These are phyloP conservation scores for Bipolaris gigantea DNA, from an alignment of 2,329 filamentous ascomycete genomes.

Conservation along the genomic window DNA sequence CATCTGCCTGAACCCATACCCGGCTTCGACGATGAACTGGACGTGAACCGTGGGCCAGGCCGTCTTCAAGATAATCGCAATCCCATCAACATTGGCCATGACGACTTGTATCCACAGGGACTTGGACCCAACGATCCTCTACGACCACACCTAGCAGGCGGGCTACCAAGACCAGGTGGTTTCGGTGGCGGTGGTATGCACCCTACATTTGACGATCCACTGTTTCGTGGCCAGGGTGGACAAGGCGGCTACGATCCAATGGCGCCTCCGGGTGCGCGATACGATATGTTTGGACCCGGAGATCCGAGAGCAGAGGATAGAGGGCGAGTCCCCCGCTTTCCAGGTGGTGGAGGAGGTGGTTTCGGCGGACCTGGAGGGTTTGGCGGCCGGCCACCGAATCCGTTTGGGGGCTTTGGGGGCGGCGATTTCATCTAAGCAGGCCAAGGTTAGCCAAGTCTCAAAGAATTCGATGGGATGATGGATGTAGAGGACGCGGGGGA, in stretches of 20 bases:
- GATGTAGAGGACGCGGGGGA: not conserved
- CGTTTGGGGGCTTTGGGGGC: slow-evolving; percentile 62
- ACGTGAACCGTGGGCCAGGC: slow-evolving; percentile 70
- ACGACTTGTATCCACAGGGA: slow-evolving; percentile 85
- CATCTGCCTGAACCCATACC: slow-evolving; percentile 81
- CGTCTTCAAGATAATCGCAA: slow-evolving; percentile 53
- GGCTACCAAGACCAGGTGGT: slow-evolving; percentile 59
- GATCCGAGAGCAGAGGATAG: slow-evolving; percentile 48
- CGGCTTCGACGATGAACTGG: slow-evolving; percentile 90
- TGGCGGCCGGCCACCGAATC: slow-evolving; percentile 56
- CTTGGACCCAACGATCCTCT: slow-evolving; percentile 85
- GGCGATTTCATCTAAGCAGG: slow-evolving; percentile 58
- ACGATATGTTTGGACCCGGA: slow-evolving; percentile 73
- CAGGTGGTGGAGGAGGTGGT: slow-evolving; percentile 51
- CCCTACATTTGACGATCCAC: slow-evolving; percentile 88
- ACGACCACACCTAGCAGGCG: slow-evolving; percentile 64
- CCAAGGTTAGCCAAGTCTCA: not conserved
- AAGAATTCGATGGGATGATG: not conserved
- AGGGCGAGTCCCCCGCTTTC: slow-evolving; percentile 34
- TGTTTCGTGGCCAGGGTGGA: slow-evolving; percentile 67
- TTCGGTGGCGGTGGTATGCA: slow-evolving; percentile 84
- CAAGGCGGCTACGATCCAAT: slow-evolving; percentile 64
- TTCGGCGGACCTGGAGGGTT: slow-evolving; percentile 46
- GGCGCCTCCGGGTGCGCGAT: slow-evolving; percentile 84
- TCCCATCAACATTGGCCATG: slow-evolving; percentile 74